Evolutionary conservation across 768 basidiomycete species (phyloP).

Genomic region (Ramaria rubella): DNA sequence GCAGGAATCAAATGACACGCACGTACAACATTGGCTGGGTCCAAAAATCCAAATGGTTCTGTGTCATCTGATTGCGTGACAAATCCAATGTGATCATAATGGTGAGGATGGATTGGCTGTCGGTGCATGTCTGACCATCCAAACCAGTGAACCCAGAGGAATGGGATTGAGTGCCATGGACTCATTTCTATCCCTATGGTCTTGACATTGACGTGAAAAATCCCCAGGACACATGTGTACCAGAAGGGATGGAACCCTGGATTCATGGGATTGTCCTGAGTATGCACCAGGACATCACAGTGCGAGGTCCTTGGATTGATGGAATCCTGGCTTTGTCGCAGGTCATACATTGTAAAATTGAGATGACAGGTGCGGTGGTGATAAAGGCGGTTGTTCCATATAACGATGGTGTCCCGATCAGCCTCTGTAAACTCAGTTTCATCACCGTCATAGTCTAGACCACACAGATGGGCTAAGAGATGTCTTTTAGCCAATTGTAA

Average conservation of each 20-base stretch:
- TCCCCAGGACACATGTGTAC: constrained; percentile 17
- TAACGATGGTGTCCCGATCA: constrained; percentile 8
- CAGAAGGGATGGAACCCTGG: constrained; percentile 17
- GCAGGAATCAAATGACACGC: constrained; percentile 8
- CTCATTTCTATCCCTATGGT: not conserved
- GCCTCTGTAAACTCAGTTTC: constrained; percentile 6
- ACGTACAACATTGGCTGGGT: constrained; percentile 6
- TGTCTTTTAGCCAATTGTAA: too few relatives aligned
- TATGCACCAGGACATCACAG: constrained; percentile 18
- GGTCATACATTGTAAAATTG: constrained; percentile 21
- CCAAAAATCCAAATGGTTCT: constrained; percentile 9
- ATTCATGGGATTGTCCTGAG: constrained; percentile 8
- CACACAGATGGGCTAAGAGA: constrained; percentile 14
- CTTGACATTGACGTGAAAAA: constrained; percentile 5
- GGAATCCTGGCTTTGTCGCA: constrained; percentile 12
- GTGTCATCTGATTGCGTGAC: not conserved
- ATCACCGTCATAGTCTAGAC: constrained; percentile 14
- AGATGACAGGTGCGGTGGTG: constrained; percentile 15
- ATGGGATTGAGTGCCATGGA: not conserved
- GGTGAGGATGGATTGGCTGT: not conserved
- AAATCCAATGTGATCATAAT: constrained; percentile 2
- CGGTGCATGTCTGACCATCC: not conserved
- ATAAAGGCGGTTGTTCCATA: constrained; percentile 18
- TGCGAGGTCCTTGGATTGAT: constrained; percentile 17
- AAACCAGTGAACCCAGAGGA: constrained; percentile 13